Evolutionary conservation across 495 filamentous ascomycete species (phyloP), one percentile per base, ranked within the genome.

Genomic region (Bacidia gigantensis): DNA sequence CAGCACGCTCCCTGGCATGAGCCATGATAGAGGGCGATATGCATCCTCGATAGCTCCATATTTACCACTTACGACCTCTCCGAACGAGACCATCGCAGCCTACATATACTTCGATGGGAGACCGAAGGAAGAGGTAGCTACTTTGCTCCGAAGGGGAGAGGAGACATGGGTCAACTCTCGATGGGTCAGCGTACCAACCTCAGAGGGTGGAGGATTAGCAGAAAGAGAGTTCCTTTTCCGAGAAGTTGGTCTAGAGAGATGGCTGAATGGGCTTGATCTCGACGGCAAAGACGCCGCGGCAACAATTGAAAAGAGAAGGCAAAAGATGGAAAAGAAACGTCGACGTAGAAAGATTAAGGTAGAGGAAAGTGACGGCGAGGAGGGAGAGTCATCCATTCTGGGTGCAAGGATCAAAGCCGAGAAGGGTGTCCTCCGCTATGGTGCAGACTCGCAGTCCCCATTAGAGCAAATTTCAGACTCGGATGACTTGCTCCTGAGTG

Each of bases 101-200:
- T 99, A 99, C 62, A 96, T 99, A 52, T 97, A 97, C 70, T 99
- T 99, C 61, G 92, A 99, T 65, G 92, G 92, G 11, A 74, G 93
- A 46, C 75, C 79, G 25, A 97, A 99, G 67, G 92, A 99, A 60
- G 92, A 99, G 65, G 94, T 97, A 14, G 92, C 92, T 51, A 99
- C 92, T 26, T 69, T 99, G 40, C 72, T 99, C 29, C 76, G 92
- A 50, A 80, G 89, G 18, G 93, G 93, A 40, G 92, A 96, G 57
- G 92, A 99, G 67, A 99, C 92, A 0, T 99, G 92, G 92, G 94
- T 99, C 22, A 96, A 95, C 58, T 95, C 89, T 10, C 73, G 92
- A 62, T 99, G 92, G 92, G 92, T 99, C 54, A 87, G 90, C 61
- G 79, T 98, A 2, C 87, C 89, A 1, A 80, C 86, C 11, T 83